Percentiles rank a stretch among this genome's conserved stretches.
Conservation (phyloP, 2,329 filamentous ascomycete genomes). For the Penicillium sp. region DNA sequence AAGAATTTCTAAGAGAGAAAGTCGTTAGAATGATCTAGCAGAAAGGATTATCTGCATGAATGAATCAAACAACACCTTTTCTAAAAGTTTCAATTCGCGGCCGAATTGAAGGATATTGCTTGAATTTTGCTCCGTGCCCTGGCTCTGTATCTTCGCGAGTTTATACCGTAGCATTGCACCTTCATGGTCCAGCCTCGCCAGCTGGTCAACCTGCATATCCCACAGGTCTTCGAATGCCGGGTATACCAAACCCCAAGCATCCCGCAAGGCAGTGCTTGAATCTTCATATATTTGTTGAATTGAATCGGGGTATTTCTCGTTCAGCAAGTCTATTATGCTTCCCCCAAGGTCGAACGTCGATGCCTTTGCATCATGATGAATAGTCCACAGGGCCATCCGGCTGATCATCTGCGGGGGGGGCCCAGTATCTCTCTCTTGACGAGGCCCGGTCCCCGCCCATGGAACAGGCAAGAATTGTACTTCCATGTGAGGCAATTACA, state of each 20-base stretch:
- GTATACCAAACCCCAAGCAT: neutral
- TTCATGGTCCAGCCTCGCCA: neutral
- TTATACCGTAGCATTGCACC: neutral
- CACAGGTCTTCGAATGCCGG: neutral
- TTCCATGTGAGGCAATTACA: neutral
- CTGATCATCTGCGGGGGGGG: neutral
- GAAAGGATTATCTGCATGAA: neutral
- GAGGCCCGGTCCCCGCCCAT: neutral
- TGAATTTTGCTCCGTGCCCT: neutral
- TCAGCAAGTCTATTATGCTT: neutral
- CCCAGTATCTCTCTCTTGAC: neutral
- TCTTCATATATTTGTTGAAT: neutral
- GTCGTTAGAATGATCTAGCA: neutral
- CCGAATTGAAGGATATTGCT: neutral
- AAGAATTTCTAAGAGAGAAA: neutral
- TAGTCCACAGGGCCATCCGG: neutral
- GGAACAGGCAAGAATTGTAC: neutral
- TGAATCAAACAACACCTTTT: neutral
- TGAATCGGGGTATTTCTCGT: neutral
- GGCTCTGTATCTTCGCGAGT: neutral
- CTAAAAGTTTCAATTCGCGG: neutral
- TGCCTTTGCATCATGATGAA: neutral
- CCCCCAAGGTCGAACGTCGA: neutral
- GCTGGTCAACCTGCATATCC: neutral
- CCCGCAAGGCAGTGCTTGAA: neutral